Evolutionary conservation across 2,329 filamentous ascomycete genomes (phyloP), one percentile per base, ranked within the genome.

Genomic region (Beauveria australis): DNA sequence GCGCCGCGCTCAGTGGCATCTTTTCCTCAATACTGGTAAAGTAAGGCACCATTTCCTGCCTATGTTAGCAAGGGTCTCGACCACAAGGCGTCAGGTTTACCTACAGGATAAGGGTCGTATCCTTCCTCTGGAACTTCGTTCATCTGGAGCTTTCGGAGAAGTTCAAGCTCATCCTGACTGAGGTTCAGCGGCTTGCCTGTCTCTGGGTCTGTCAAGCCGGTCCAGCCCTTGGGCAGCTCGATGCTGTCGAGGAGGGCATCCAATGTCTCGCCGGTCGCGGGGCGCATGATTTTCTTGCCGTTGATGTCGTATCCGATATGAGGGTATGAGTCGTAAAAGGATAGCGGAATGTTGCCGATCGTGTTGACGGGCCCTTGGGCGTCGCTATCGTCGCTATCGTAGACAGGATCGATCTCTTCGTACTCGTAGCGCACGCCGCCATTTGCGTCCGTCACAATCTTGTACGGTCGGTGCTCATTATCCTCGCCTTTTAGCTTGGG

Each of bases 261-360:
- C 37, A 99, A 78, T 41, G 94, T 94, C 72, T 96, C 89, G 57
- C 93, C 93, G 67, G 92, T 93, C 4, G 95, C 94, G 7, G 94
- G 94, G 57, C 94, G 89, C 87, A 96, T 90, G 65, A 99, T 96
- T 75, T 90, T 95, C 82, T 95, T 97, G 74, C 94, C 94, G 74
- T 99, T 96, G 78, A 99, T 97, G 69, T 97, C 91, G 76, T 99
- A 99, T 62, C 94, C 94, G 71, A 99, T 97, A 73, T 99, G 94
- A 55, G 94, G 94, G 72, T 97, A 99, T 41, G 91, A 89, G 73
- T 99, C 94, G 78, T 99, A 99, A 76, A 96, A 97, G 3, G 89
- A 89, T 54, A 97, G 78, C 5, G 92, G 91, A 63, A 99, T 99
- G 71, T 97, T 82, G 66, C 94, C 95, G 68, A 99, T 97, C 0